Percentiles rank a stretch among this genome's conserved stretches.
These are phyloP conservation scores for Microbotryomycetes sp. DNA, from an alignment of 1,284 basidiomycete genomes.

Conservation along the genomic window DNA sequence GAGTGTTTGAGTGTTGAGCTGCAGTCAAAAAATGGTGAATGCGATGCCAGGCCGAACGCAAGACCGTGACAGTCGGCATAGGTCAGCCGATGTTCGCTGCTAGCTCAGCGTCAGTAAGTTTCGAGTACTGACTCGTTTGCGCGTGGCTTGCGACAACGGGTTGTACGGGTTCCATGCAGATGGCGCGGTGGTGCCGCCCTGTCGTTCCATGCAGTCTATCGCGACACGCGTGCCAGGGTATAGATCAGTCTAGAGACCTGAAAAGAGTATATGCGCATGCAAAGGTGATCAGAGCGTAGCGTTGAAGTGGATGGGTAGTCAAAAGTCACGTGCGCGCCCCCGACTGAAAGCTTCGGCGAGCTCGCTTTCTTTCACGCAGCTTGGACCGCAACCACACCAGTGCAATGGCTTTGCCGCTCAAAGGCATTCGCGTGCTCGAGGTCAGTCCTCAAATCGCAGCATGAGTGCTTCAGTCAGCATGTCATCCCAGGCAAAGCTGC, in stretches of 20 bases:
- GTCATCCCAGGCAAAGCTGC: no score
- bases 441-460: slow-evolving; percentile 3
- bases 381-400: no score
- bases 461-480: neutral
- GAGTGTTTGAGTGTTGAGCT: slow-evolving; percentile 16
- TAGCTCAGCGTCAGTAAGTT: neutral
- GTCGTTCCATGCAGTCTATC: no score
- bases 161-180: neutral
- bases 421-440: slow-evolving; percentile 23
- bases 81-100: no score
- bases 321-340: no score
- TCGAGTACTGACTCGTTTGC: neutral
- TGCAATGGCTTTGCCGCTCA: slow-evolving; percentile 7
- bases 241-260: no score
- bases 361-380: neutral
- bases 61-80: neutral
- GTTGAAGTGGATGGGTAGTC: no score
- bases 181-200: neutral
- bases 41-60: neutral
- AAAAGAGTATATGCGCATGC: no score
- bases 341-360: no score
- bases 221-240: no score
- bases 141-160: neutral
- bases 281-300: no score
- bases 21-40: neutral